Percentiles rank a stretch among this genome's conserved stretches.
These are phyloP conservation scores for Pseudogymnoascus sp. DNA, from an alignment of 2,329 filamentous ascomycete genomes.

Conservation along the genomic window DNA sequence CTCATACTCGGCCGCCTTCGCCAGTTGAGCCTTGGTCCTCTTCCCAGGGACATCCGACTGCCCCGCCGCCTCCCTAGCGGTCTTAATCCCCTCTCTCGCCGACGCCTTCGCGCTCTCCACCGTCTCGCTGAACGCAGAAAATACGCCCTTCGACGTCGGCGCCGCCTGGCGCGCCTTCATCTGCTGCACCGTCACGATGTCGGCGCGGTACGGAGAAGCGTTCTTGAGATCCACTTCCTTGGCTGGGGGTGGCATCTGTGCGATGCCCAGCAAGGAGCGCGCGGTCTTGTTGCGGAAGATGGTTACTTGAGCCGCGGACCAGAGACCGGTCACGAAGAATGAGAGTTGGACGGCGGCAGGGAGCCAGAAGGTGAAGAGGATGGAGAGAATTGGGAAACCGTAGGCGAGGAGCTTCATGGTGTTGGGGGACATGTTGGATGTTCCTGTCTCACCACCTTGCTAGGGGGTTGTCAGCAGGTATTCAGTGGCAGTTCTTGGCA, in stretches of 20 bases:
- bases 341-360: slow-evolving; percentile 51
- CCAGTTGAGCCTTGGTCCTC: slow-evolving; percentile 14
- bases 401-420: slow-evolving; percentile 36
- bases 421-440: slow-evolving; percentile 26
- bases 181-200: slow-evolving; percentile 14
- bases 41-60: slow-evolving; percentile 26
- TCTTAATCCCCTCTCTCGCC: slow-evolving; percentile 24
- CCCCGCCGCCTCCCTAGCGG: slow-evolving; percentile 31
- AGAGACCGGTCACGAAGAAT: slow-evolving; percentile 42
- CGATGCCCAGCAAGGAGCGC: slow-evolving; percentile 33
- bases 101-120: slow-evolving; percentile 28
- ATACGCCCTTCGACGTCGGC: slow-evolving; percentile 24
- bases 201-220: slow-evolving; percentile 16
- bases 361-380: slow-evolving; percentile 43
- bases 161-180: slow-evolving; percentile 11
- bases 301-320: slow-evolving; percentile 37
- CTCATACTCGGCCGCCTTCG: slow-evolving; percentile 19
- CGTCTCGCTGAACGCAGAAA: slow-evolving; percentile 27
- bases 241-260: slow-evolving; percentile 22
- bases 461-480: slow-evolving; percentile 21
- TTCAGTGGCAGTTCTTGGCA: neutral
- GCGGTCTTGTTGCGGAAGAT: slow-evolving; percentile 36
- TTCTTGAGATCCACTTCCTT: neutral
- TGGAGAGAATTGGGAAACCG: slow-evolving; percentile 45
- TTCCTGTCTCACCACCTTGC: slow-evolving; percentile 43